Base-by-base conservation (phyloP, 768 basidiomycete genomes). In the Russula virescens region DNA sequence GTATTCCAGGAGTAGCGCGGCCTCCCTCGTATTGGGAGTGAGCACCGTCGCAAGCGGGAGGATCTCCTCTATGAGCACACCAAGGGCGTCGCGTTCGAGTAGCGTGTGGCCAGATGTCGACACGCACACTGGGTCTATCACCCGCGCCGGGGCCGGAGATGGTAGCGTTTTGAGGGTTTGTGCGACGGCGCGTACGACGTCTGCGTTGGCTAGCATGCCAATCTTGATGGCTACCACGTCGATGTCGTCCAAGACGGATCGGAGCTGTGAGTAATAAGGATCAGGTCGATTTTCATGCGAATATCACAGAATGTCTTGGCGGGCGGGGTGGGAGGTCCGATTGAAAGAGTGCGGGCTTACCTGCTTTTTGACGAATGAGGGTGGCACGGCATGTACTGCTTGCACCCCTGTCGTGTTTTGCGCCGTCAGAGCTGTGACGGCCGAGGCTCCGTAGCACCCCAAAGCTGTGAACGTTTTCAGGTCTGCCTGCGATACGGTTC, bases 101-200 rank as follows among this genome's bases (percentile, higher is more conserved):
- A 98, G 79, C 8, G 79, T 83, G 70, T 94, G 90, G 2, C 93
- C 93, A 0, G 91, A 92, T 0, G 94, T 96, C 3, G 91, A 92
- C 1, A 96, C 89, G 69, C 87, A 93, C 11, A 98, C 94, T 0
- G 94, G 94, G 70, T 98, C 94, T 63, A 91, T 84, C 28, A 96
- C 82, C 21, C 94, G 75, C 0, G 84, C 73, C 0, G 83, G 82
- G 0, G 85, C 80, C 31, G 73, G 50, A 65, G 11, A 62, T 63
- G 13, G 69, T 64, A 6, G 61, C 40, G 19, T 67, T 53, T 68
- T 79, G 83, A 94, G 78, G 13, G 81, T 75, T 2, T 72, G 63
- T 2, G 82, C 80, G 5, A 92, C 79, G 0, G 80, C 76, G 13
- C 71, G 74, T 25, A 83, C 82, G 49, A 78, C 83, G 0, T 74